phyloP scores from a whole-genome alignment of 345 rosid genomes.

The Cardiospermum halicacabum region DNA sequence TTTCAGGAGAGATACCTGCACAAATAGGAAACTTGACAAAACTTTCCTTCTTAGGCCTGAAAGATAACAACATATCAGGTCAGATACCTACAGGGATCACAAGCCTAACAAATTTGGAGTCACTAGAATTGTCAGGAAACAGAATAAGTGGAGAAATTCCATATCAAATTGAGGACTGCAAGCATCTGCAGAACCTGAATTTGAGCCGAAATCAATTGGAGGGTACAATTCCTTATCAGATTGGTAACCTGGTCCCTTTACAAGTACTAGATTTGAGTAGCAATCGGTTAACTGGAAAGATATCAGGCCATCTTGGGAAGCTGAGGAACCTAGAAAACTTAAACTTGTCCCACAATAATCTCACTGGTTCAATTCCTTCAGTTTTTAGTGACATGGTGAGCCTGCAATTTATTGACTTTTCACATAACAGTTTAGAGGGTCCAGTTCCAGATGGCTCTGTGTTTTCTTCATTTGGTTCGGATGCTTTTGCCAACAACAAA shows the following conservation, averaged over 20 bases:
- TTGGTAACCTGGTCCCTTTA: constrained; percentile 27
- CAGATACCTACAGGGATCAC: constrained; percentile 16
- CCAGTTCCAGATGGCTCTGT: constrained; percentile 30
- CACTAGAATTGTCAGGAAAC: constrained; percentile 24
- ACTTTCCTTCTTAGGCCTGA: constrained; percentile 13
- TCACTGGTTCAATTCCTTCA: constrained; percentile 32
- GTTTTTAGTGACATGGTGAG: constrained; percentile 27
- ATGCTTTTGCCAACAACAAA: constrained; percentile 26
- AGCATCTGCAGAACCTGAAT: constrained; percentile 6
- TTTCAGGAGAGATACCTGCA: constrained; percentile 21
- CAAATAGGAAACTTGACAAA: constrained; percentile 19
- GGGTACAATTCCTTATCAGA: constrained; percentile 20
- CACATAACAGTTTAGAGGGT: constrained; percentile 37
- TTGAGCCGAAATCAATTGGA: constrained; percentile 15
- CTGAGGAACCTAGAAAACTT: constrained; percentile 25
- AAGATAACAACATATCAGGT: constrained; percentile 22
- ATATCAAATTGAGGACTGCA: constrained; percentile 19
- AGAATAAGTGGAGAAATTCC: constrained; percentile 28
- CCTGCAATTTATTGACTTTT: constrained; percentile 24
- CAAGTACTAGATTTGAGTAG: constrained; percentile 38
- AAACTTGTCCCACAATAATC: constrained; percentile 32
- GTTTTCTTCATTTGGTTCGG: constrained; percentile 17
- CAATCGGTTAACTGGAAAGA: constrained; percentile 29
- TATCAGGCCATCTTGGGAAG: constrained; percentile 32
- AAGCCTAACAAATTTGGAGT: constrained; percentile 5